Base-by-base conservation (phyloP, 768 basidiomycete species). In the Austroboletus festivus region DNA sequence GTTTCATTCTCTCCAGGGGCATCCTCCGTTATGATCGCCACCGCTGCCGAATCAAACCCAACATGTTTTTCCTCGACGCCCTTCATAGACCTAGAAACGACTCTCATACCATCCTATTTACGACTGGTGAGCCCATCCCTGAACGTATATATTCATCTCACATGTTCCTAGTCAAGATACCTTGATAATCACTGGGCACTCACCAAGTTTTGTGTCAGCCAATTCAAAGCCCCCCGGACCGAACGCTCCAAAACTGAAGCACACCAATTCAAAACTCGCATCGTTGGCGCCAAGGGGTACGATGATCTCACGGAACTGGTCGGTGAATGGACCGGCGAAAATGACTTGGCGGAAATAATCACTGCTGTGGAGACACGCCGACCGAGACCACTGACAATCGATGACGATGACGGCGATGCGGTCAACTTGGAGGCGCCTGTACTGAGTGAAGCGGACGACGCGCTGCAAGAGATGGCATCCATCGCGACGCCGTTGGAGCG, bases 1-100 rank as follows among this genome's bases (percentile, higher is more conserved):
- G 23, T 22, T 37, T 11, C 9, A 28, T 11, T 40, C 12, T 16
- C 31, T 21, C 21, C 19, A 87, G 86, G 85, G 3, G 92, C 91
- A 11, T 82, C 89, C 58, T 93, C 92, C 0, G 85, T 93, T 34
- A 99, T 99, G 96, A 87, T 99, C 34, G 96, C 96, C 19, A 86
- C 93, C 5, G 93, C 86, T 1, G 96, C 94, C 6, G 96, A 99
- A 67, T 70, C 85, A 5, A 99, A 98, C 66, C 91, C 93, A 0
- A 84, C 89, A 0, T 87, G 92, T 57, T 98, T 98, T 73, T 80
- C 81, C 3, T 69, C 78, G 16, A 78, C 63, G 0, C 87, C 88
- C 3, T 71, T 91, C 21, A 62, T 72, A 12, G 87, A 93, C 55
- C 68, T 93, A 1, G 85, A 88, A 52, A 68, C 70, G 45, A 82